These are phyloP conservation scores for Parachaetomium inaequale DNA, from an alignment of 495 filamentous ascomycete species.

Conservation along the genomic window DNA sequence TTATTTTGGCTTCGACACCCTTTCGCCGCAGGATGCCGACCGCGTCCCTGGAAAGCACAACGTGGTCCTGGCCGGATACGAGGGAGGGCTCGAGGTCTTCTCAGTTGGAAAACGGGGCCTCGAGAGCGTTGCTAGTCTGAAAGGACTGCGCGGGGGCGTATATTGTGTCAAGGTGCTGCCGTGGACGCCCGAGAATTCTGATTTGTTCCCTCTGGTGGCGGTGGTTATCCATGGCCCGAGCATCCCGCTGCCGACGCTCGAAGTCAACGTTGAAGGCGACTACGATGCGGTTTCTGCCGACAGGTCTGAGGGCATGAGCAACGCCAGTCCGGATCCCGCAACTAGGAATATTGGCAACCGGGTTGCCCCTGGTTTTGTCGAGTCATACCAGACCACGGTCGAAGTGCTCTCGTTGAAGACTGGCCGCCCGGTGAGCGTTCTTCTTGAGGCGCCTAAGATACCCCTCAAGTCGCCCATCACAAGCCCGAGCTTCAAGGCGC, in stretches of 20 bases:
- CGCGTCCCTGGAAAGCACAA: slow-evolving; percentile 54
- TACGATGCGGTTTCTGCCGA: slow-evolving; percentile 40
- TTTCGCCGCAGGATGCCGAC: slow-evolving; percentile 50
- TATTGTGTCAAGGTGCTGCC: slow-evolving; percentile 75
- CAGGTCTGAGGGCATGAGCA: slow-evolving; percentile 37
- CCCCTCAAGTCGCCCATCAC: slow-evolving; percentile 47
- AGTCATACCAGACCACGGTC: slow-evolving; percentile 75
- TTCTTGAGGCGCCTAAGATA: slow-evolving; percentile 56
- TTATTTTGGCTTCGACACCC: slow-evolving; percentile 74
- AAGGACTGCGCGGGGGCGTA: slow-evolving; percentile 74
- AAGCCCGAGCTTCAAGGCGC: slow-evolving; percentile 54
- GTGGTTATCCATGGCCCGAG: slow-evolving; percentile 72
- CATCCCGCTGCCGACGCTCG: slow-evolving; percentile 34
- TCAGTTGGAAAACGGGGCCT: slow-evolving; percentile 63
- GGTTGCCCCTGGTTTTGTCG: slow-evolving; percentile 37
- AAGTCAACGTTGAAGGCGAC: slow-evolving; percentile 35
- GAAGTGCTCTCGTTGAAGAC: slow-evolving; percentile 78
- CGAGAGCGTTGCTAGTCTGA: slow-evolving; percentile 61
- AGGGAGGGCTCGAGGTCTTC: slow-evolving; percentile 69
- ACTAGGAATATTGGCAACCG: slow-evolving; percentile 16
- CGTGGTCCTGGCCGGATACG: slow-evolving; percentile 71
- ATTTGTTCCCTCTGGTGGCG: slow-evolving; percentile 62
- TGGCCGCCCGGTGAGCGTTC: slow-evolving; percentile 60
- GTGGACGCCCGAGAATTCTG: slow-evolving; percentile 37
- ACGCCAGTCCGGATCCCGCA: slow-evolving; percentile 26